Percentiles rank a stretch among this genome's conserved stretches.
These are phyloP conservation scores for Ilex asprella DNA, from an alignment of 257 asterid species.

Conservation along the genomic window DNA sequence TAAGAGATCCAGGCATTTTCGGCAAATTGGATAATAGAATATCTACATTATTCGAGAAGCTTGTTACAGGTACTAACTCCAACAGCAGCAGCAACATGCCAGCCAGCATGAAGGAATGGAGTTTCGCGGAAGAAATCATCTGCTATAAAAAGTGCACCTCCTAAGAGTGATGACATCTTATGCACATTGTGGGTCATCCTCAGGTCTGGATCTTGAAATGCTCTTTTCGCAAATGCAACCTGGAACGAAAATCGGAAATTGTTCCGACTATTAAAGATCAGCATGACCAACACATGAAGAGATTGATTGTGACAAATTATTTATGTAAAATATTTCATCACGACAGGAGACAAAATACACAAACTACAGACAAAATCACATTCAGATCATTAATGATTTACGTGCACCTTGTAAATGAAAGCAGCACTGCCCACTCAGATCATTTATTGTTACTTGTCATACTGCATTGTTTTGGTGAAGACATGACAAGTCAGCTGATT, in stretches of 20 bases:
- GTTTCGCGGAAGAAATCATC: constrained; percentile 67
- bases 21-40: constrained; percentile 37
- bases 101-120: constrained; percentile 80
- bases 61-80: constrained; percentile 82
- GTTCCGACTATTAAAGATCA: neutral
- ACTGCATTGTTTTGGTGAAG: too few relatives aligned
- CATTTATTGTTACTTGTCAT: too few relatives aligned
- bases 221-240: constrained; percentile 91
- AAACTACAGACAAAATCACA: too few relatives aligned
- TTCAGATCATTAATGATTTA: too few relatives aligned
- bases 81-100: constrained; percentile 95
- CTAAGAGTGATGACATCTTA: constrained; percentile 65
- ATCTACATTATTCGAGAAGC: constrained; percentile 43
- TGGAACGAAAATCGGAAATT: constrained; percentile 16
- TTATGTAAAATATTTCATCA: too few relatives aligned
- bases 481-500: too few relatives aligned
- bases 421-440: too few relatives aligned
- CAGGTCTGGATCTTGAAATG: constrained; percentile 66
- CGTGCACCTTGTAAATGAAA: too few relatives aligned
- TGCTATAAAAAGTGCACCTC: constrained; percentile 74
- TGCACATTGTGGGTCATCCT: constrained; percentile 66
- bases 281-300: too few relatives aligned
- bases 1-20: constrained; percentile 25
- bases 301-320: too few relatives aligned
- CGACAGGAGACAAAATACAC: too few relatives aligned